Conservation (phyloP, 179 eudicot genomes). For the Monotropa hypopitys region DNA sequence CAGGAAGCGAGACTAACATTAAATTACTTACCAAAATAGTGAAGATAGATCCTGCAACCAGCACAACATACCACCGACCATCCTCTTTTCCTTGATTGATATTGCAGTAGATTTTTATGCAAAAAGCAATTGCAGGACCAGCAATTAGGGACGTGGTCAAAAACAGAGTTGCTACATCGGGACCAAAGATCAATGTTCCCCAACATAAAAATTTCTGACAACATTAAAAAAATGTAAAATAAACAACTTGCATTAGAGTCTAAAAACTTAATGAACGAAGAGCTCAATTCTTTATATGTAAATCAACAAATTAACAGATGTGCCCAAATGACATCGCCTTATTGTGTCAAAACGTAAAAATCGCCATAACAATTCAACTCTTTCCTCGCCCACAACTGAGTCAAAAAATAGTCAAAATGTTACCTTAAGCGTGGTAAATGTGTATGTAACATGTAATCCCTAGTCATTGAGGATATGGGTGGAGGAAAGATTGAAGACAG, state of each 20-base stretch:
- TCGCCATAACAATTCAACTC: background rate
- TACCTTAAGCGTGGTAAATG: background rate
- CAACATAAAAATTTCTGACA: conserved; percentile 60
- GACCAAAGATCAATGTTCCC: conserved; percentile 91
- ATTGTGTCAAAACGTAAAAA: background rate
- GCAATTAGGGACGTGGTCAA: conserved; percentile 50
- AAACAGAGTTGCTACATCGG: conserved; percentile 62
- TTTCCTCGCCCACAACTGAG: background rate
- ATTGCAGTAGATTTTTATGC: conserved; percentile 33
- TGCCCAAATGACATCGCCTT: background rate
- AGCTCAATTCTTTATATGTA: background rate
- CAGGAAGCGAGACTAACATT: background rate
- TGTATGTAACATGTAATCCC: too few relatives aligned
- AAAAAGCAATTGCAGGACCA: conserved; percentile 70
- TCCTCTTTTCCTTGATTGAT: conserved; percentile 17
- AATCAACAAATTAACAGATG: background rate
- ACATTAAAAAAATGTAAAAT: conserved; percentile 7
- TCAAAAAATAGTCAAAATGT: background rate
- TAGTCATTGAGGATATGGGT: too few relatives aligned
- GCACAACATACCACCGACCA: conserved; percentile 25
- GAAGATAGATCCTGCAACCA: conserved; percentile 23
- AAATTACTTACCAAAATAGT: conserved; percentile 27
- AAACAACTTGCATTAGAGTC: background rate
- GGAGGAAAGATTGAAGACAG: too few relatives aligned
- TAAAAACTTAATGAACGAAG: background rate